Evolutionary conservation across 2,329 filamentous ascomycete species (phyloP).

Genomic region (Ceratocystis huliohia): DNA sequence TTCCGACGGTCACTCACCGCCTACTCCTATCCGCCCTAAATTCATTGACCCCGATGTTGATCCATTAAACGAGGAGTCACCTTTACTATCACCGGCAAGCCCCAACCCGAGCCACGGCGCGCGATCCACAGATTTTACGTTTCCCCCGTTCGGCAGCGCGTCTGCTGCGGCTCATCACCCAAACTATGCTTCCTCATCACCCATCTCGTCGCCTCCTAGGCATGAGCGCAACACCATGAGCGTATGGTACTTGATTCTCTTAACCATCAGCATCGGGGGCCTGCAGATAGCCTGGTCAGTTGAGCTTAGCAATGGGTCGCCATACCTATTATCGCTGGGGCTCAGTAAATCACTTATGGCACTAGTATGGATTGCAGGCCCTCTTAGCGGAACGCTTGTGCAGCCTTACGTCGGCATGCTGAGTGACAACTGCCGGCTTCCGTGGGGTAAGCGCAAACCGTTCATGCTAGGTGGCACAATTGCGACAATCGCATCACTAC

Average conservation of each 20-base stretch:
- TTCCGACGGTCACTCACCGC: conserved; percentile 7
- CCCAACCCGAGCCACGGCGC: conserved; percentile 12
- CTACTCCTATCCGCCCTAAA: conserved; percentile 12
- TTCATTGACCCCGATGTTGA: conserved; percentile 20
- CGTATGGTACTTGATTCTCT: conserved; percentile 68
- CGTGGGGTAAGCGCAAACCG: conserved; percentile 68
- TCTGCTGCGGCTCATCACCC: neutral
- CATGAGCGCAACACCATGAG: conserved; percentile 55
- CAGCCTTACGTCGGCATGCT: conserved; percentile 74
- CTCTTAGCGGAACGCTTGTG: conserved; percentile 63
- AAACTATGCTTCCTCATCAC: neutral
- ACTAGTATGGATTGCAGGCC: conserved; percentile 69
- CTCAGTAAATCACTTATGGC: conserved; percentile 74
- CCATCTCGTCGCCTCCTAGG: conserved; percentile 19
- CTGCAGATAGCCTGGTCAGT: conserved; percentile 94
- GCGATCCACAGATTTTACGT: conserved; percentile 29
- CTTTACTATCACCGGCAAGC: conserved; percentile 20
- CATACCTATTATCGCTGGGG: conserved; percentile 66
- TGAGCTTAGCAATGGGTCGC: conserved; percentile 84
- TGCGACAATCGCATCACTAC: conserved; percentile 53
- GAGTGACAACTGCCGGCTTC: conserved; percentile 61
- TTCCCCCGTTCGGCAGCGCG: conserved; percentile 19
- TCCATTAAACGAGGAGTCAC: conserved; percentile 22
- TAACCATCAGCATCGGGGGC: conserved; percentile 78
- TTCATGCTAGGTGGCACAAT: conserved; percentile 62